phyloP scores from a whole-genome alignment of 257 asterid species.

The Henckelia pumila region DNA sequence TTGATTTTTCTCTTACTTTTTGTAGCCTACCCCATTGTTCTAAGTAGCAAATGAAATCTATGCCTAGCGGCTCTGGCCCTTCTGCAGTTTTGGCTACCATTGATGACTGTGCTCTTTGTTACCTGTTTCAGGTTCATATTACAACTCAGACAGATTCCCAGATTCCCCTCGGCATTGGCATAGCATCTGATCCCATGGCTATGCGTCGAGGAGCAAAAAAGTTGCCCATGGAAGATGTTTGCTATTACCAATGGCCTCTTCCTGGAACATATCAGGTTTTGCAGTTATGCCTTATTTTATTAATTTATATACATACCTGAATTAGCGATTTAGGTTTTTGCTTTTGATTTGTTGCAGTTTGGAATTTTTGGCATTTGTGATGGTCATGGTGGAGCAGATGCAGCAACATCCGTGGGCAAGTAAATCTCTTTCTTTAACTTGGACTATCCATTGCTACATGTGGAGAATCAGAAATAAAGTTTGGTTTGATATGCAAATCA shows the following conservation, averaged over 20 bases:
- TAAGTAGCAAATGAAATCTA: neutral
- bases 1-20: constrained; percentile 4
- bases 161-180: constrained; percentile 78
- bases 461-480: neutral
- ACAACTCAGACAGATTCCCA: constrained; percentile 48
- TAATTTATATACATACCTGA: constrained; percentile 15
- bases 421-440: constrained; percentile 39
- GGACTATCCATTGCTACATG: constrained; percentile 10
- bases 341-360: constrained; percentile 50
- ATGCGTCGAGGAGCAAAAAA: constrained; percentile 80
- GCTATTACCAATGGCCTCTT: constrained; percentile 86
- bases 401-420: constrained; percentile 90
- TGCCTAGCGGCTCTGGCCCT: neutral
- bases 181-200: constrained; percentile 88
- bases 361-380: constrained; percentile 86
- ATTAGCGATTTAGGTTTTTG: constrained; percentile 22
- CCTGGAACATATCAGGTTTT: constrained; percentile 82
- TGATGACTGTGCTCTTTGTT: constrained; percentile 14
- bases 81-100: constrained; percentile 16
- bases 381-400: constrained; percentile 94
- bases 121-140: constrained; percentile 54
- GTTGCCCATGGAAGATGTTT: constrained; percentile 89
- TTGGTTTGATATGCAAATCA: neutral
- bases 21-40: neutral
- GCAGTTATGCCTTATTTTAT: constrained; percentile 20